phyloP scores from a whole-genome alignment of 345 rosid species.

The Streptanthus diversifolius region DNA sequence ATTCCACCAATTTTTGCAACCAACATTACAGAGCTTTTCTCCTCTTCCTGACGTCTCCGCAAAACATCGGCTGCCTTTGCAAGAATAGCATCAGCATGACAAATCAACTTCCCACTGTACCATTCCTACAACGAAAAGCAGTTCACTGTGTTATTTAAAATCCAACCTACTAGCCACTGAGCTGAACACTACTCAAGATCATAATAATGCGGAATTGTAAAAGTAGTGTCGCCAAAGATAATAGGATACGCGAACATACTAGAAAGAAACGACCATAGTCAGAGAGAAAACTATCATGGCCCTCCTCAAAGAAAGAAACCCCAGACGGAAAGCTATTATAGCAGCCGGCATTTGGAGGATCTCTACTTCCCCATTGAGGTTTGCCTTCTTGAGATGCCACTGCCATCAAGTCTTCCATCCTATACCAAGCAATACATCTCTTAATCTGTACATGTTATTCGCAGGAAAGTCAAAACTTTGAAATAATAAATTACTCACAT shows the following conservation, averaged over 20 bases:
- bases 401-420: slow-evolving; percentile 69
- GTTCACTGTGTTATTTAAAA: background rate
- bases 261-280: slow-evolving; percentile 70
- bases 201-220: background rate
- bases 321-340: slow-evolving; percentile 59
- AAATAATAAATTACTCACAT: slow-evolving; percentile 48
- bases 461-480: background rate
- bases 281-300: slow-evolving; percentile 60
- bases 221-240: background rate
- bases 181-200: slow-evolving; percentile 8
- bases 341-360: slow-evolving; percentile 59
- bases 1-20: slow-evolving; percentile 68
- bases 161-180: slow-evolving; percentile 8
- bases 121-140: slow-evolving; percentile 49
- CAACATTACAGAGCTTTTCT: slow-evolving; percentile 43
- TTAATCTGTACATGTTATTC: slow-evolving; percentile 13
- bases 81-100: slow-evolving; percentile 68
- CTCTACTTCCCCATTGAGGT: slow-evolving; percentile 59
- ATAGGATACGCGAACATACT: slow-evolving; percentile 37
- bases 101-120: slow-evolving; percentile 67
- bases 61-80: slow-evolving; percentile 55
- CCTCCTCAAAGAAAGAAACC: slow-evolving; percentile 62
- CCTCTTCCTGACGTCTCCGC: slow-evolving; percentile 45
- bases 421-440: slow-evolving; percentile 21
- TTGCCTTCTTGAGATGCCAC: slow-evolving; percentile 60